phyloP scores from a whole-genome alignment of 108 stramenopile genomes.

The Aurantiochytrium sp. region DNA sequence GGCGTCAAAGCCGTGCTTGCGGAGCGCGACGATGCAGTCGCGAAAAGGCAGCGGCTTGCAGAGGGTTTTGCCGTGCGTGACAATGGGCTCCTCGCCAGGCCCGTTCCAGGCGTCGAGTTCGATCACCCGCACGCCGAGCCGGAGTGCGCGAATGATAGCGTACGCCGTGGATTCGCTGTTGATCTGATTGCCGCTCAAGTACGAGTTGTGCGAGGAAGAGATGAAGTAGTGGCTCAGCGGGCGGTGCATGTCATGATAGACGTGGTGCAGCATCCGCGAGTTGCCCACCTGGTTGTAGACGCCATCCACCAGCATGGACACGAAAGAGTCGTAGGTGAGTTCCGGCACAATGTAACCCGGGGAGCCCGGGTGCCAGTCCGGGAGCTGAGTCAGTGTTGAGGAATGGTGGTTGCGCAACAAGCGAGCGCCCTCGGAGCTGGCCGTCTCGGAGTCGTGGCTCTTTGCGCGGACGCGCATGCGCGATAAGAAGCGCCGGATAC shows the following conservation, averaged over 20 bases:
- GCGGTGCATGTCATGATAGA: slow-evolving; percentile 60
- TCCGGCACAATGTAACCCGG: not conserved
- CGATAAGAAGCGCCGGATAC: not conserved
- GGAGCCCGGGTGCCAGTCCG: not conserved
- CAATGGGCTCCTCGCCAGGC: slow-evolving; percentile 57
- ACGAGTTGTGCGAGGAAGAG: slow-evolving; percentile 92
- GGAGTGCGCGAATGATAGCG: slow-evolving; percentile 64
- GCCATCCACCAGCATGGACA: not conserved
- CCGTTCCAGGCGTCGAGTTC: slow-evolving; percentile 97
- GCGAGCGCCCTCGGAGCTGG: not conserved
- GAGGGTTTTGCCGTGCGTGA: slow-evolving; percentile 89
- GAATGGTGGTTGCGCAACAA: not conserved
- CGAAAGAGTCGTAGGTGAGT: not conserved
- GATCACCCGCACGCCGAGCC: slow-evolving; percentile 85
- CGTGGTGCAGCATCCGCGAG: not conserved
- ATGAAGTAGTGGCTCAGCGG: slow-evolving; percentile 86
- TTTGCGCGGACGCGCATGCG: not conserved
- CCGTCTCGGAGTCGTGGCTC: not conserved
- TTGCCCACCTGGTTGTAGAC: not conserved
- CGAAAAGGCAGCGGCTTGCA: slow-evolving; percentile 75
- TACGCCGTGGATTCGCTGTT: slow-evolving; percentile 65
- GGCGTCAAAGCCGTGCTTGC: slow-evolving; percentile 53
- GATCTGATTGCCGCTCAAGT: slow-evolving; percentile 88
- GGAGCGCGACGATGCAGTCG: slow-evolving; percentile 65
- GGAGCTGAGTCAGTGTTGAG: not conserved